A percentile compares a stretch with the other conserved stretches of the same genome.
Conservation (phyloP, 164 flowering plant species). For the Paratinospora sagittata region DNA sequence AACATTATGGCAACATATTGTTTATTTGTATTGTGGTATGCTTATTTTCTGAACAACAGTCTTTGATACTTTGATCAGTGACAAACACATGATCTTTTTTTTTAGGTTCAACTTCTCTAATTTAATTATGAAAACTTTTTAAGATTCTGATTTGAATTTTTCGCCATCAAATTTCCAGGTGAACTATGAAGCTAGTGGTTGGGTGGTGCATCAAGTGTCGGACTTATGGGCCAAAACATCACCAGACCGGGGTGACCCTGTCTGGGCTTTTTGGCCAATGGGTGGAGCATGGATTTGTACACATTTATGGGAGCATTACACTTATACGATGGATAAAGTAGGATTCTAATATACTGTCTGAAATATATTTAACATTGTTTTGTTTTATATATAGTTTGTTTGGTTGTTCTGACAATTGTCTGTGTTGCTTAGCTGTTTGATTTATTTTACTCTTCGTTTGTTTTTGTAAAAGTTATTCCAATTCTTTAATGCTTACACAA, state of each 20-base stretch:
- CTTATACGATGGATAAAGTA: conserved; percentile 85
- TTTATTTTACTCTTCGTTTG: too few relatives aligned
- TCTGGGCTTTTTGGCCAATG: conserved; percentile 98
- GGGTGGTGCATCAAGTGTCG: conserved; percentile 90
- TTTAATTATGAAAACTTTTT: conserved; percentile 18
- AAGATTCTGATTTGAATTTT: not conserved
- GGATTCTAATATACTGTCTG: conserved; percentile 8
- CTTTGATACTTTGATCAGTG: too few relatives aligned
- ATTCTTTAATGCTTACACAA: too few relatives aligned
- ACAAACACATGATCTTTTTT: not conserved
- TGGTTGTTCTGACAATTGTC: not conserved
- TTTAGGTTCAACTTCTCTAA: conserved; percentile 2
- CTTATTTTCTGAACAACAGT: not conserved
- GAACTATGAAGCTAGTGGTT: conserved; percentile 80
- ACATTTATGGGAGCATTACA: conserved; percentile 92
- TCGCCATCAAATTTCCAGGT: conserved; percentile 37
- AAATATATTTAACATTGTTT: not conserved
- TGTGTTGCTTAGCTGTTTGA: too few relatives aligned
- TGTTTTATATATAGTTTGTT: not conserved
- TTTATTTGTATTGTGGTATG: not conserved
- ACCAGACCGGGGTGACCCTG: conserved; percentile 65
- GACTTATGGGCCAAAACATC: conserved; percentile 97
- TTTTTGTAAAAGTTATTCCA: too few relatives aligned
- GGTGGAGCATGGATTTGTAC: conserved; percentile 99
- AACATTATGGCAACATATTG: not conserved